Conservation (phyloP, 352 stramenopile species). For the Globisporangium alternatum region DNA sequence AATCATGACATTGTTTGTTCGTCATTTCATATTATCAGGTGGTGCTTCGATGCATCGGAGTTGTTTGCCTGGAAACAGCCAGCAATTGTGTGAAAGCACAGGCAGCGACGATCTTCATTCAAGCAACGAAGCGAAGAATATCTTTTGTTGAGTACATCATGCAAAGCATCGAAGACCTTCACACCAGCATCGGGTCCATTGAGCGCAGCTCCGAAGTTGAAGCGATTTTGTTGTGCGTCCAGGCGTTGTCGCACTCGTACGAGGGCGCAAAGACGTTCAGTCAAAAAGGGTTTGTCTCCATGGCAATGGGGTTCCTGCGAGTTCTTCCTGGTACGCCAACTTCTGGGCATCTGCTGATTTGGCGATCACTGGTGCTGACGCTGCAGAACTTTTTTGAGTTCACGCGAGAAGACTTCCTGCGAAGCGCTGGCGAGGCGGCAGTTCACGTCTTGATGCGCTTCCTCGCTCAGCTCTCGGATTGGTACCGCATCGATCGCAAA, state of each 20-base stretch:
- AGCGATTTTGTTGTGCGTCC: constrained; percentile 18
- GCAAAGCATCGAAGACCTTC: constrained; percentile 5
- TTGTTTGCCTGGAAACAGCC: constrained; percentile 13
- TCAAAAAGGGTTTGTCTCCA: constrained; percentile 9
- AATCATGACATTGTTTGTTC: background rate
- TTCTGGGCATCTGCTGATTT: constrained; percentile 3
- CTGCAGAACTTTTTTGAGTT: constrained; percentile 12
- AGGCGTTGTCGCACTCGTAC: constrained; percentile 15
- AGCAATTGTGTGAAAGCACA: constrained; percentile 10
- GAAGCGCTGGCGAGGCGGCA: background rate
- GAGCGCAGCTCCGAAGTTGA: constrained; percentile 12
- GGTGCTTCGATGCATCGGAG: constrained; percentile 12
- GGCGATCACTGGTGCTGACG: constrained; percentile 13
- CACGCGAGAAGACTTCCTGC: background rate
- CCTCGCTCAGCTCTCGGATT: constrained; percentile 6
- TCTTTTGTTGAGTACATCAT: constrained; percentile 13
- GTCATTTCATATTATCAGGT: background rate
- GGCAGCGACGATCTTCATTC: background rate
- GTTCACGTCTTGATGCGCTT: constrained; percentile 9
- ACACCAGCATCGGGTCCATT: background rate
- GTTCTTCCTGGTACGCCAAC: background rate
- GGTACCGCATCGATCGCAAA: constrained; percentile 3
- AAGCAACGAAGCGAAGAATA: background rate
- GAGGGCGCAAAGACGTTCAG: constrained; percentile 13
- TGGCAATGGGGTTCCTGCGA: constrained; percentile 7